These are phyloP conservation scores for Tricladium varicosporioides DNA, from an alignment of 2,329 filamentous ascomycete genomes.

Conservation along the genomic window DNA sequence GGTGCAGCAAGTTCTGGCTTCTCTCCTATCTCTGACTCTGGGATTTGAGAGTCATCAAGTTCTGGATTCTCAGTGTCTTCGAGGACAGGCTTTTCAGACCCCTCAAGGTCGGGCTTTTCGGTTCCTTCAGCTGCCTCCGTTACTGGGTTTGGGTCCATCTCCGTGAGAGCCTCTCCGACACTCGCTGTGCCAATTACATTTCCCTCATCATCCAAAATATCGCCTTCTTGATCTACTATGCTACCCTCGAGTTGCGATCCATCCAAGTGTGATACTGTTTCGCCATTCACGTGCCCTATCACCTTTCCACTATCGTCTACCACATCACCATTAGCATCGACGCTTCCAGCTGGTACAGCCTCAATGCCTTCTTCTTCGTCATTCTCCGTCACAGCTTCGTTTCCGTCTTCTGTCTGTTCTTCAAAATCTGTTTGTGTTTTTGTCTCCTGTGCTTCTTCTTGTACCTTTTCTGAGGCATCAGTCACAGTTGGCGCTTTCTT, in stretches of 20 bases:
- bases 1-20: conserved; percentile 52
- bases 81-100: background rate
- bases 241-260: conserved; percentile 52
- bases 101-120: conserved; percentile 1
- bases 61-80: conserved; percentile 33
- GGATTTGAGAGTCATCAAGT: background rate
- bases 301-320: conserved; percentile 53
- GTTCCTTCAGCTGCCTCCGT: conserved; percentile 9
- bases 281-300: conserved; percentile 59
- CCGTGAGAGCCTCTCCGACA: conserved; percentile 1
- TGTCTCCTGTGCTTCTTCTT: no score
- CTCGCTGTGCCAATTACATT: conserved; percentile 43
- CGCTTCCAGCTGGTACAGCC: conserved; percentile 21
- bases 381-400: conserved; percentile 12
- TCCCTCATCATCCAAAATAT: conserved; percentile 54
- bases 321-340: conserved; percentile 52
- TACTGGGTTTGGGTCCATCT: conserved; percentile 4
- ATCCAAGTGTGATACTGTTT: conserved; percentile 40
- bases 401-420: conserved; percentile 17
- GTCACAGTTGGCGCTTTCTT: conserved; percentile 1
- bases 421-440: background rate
- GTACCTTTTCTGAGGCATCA: background rate
- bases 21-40: conserved; percentile 21
- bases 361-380: conserved; percentile 8
- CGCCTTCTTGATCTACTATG: conserved; percentile 52